Conservation (phyloP, 2,329 filamentous ascomycete species). For the Ustulina deusta region DNA sequence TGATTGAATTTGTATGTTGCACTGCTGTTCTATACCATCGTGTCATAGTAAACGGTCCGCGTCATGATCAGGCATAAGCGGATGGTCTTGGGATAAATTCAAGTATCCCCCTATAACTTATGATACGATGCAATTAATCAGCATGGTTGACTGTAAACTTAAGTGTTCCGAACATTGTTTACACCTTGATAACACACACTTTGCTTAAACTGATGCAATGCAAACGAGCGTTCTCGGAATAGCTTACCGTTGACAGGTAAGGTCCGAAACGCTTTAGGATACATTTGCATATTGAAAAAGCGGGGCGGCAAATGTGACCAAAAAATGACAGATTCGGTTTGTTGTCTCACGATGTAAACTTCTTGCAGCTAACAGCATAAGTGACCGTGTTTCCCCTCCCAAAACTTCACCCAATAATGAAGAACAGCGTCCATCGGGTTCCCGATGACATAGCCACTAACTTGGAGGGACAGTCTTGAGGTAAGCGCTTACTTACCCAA, state of each 20-base stretch:
- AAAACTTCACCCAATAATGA: not conserved
- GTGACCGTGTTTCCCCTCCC: not conserved
- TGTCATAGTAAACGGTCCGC: not conserved
- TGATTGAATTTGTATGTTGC: not conserved
- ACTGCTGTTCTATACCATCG: not conserved
- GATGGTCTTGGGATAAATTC: not conserved
- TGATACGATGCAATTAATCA: not conserved
- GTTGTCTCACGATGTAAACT: not conserved
- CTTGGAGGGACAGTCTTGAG: not conserved
- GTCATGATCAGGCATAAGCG: not conserved
- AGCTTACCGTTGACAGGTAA: not conserved
- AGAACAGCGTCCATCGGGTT: not conserved
- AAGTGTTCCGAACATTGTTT: not conserved
- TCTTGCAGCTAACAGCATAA: slow-evolving; percentile 9
- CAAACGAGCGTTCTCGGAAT: not conserved
- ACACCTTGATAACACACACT: not conserved
- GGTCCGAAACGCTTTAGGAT: not conserved
- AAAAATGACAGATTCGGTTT: not conserved
- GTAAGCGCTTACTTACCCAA: not conserved
- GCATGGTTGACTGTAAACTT: not conserved
- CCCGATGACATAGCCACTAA: not conserved
- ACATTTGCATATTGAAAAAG: not conserved
- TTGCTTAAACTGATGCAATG: slow-evolving; percentile 3
- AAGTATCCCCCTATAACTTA: not conserved
- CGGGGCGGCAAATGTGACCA: not conserved